Evolutionary conservation across 441 rosid species (phyloP), one percentile per base, ranked within the genome.

Genomic region (Kokia cookei): DNA sequence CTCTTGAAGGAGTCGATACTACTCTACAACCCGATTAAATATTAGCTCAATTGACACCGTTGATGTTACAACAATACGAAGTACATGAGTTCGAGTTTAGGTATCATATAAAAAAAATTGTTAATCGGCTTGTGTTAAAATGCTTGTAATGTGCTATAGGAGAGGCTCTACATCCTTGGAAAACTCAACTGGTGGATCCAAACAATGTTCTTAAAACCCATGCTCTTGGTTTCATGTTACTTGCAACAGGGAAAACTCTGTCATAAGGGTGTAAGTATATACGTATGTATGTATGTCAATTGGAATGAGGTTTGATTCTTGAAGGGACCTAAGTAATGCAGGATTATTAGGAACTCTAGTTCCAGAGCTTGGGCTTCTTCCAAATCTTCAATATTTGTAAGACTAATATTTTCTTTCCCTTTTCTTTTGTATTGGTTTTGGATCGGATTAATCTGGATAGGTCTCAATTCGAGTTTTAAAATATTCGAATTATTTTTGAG

Each of bases 261-360:
- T 91, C 60, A 84, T 81, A 35, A 86, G 96, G 75, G 85, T 91
- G 93, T 89, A 84, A 76, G 88, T 72, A 12, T 61, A 50, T 64
- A 1, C 19, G 3, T 55, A 4, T 5, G 29, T 43, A 14, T 37
- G 45, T 53, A 68, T 32, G 35, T 32, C 35, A 4, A 4, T n/a
- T 68, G 71, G n/a, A 59, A 73, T 10, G 22, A 72, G 42, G 3
- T 68, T 67, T 53, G 67, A 37, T 55, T 5, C 15, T 76, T 77
- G 37, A 48, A 92, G 98, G 71, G 96, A 94, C 76, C 98, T 92
- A 73, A 97, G 96, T 74, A 91, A 89, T 82, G 98, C 93, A 6
- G 81, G 86, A 83, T 74, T 94, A 47, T 88, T 96, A 64, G 98
- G 98, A 73, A 83, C 75, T 78, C 89, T 94, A 50, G 93, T 92